These are phyloP conservation scores for Neofusicoccum sp. DNA, from an alignment of 2,329 filamentous ascomycete species.

Conservation along the genomic window DNA sequence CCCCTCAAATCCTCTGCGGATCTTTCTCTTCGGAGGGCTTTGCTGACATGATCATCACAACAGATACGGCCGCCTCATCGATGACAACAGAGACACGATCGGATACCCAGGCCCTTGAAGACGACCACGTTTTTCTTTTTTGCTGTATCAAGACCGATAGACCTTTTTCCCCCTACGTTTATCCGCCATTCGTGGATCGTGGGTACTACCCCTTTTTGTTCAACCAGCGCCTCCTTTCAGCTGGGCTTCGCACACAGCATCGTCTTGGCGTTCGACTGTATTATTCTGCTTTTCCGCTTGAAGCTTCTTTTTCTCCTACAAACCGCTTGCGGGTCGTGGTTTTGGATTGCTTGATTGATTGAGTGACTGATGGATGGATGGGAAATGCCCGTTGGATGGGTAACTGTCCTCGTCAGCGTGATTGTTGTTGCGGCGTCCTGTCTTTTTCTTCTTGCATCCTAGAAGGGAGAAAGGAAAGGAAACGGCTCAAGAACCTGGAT, in stretches of 20 bases:
- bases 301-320: neutral
- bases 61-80: slow-evolving; percentile 50
- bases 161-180: neutral
- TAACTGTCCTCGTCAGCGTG: too few relatives aligned
- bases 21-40: neutral
- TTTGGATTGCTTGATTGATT: too few relatives aligned
- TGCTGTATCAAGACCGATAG: neutral
- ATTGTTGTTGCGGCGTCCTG: too few relatives aligned
- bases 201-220: neutral
- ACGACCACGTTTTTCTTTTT: neutral
- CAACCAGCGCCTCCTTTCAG: neutral
- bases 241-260: slow-evolving; percentile 5
- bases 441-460: too few relatives aligned
- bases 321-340: neutral
- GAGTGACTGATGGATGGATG: too few relatives aligned
- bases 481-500: too few relatives aligned
- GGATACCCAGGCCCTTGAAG: slow-evolving; percentile 39
- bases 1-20: neutral
- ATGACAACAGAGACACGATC: slow-evolving; percentile 48
- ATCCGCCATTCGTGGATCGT: neutral
- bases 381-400: too few relatives aligned
- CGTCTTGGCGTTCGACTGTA: neutral
- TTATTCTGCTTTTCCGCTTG: neutral
- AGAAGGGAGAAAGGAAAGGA: too few relatives aligned
- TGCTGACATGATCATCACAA: slow-evolving; percentile 17